Percentiles rank a stretch among this genome's conserved stretches.
phyloP scores from a whole-genome alignment of 805 yeast species.

The Ogataea haglerorum region DNA sequence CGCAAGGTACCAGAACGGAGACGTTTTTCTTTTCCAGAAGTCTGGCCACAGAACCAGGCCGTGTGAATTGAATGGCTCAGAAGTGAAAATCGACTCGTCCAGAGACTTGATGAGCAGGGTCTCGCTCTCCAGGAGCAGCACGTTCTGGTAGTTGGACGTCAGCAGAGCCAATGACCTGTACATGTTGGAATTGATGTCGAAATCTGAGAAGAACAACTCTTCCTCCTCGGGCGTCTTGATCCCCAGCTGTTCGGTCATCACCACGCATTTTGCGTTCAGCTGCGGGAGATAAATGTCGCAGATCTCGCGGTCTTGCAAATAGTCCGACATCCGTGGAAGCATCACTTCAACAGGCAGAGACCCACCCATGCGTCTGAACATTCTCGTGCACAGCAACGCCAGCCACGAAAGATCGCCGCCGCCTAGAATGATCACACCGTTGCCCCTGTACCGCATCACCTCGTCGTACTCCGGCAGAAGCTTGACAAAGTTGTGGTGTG shows the following conservation, averaged over 20 bases:
- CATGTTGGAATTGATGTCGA: constrained; percentile 34
- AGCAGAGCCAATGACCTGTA: constrained; percentile 40
- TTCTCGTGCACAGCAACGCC: constrained; percentile 51
- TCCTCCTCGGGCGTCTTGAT: constrained; percentile 29
- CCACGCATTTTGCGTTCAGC: constrained; percentile 58
- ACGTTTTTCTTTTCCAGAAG: constrained; percentile 73
- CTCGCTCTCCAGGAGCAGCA: constrained; percentile 44
- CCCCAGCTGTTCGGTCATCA: constrained; percentile 50
- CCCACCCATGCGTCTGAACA: constrained; percentile 46
- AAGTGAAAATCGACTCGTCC: constrained; percentile 35
- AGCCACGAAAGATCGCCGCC: constrained; percentile 64
- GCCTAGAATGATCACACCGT: constrained; percentile 68
- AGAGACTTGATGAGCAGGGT: constrained; percentile 40
- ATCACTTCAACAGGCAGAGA: constrained; percentile 44
- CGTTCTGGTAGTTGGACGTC: constrained; percentile 44
- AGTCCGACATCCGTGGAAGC: constrained; percentile 40
- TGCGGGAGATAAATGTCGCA: constrained; percentile 43
- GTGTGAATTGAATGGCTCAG: constrained; percentile 45
- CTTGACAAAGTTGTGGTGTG: constrained; percentile 30
- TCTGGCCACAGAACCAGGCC: constrained; percentile 79
- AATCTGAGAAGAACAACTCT: constrained; percentile 38
- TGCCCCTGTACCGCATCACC: constrained; percentile 34
- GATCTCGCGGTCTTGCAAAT: constrained; percentile 41
- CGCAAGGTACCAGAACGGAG: constrained; percentile 65
- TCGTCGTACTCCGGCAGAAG: constrained; percentile 38